Base-by-base conservation (phyloP, 2,329 filamentous ascomycete genomes). In the Shiraia bambusicola region DNA sequence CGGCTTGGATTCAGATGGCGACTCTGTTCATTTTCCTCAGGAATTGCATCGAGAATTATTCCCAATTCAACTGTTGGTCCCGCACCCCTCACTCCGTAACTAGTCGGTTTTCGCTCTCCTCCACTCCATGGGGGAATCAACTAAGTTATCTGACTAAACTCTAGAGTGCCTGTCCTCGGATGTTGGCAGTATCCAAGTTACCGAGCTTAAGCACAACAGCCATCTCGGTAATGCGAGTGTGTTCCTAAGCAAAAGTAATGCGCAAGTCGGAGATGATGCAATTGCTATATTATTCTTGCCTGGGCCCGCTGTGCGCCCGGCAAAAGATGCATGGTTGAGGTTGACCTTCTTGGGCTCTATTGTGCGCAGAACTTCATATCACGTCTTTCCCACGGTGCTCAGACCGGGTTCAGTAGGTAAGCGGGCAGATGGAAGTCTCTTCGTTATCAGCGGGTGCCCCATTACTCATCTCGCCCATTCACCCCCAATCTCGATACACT, bases 281-380 rank as follows among this genome's bases (percentile, higher is more conserved):
- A 24, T n/a, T 8, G 27, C 40, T 60, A 58, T 54, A 57, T 47
- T 33, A 29, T 14, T 19, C 10, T 24, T 22, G 28, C 26, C n/a
- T 31, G 47, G 36, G 19, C 36, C 29, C 12, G 25, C 26, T 35
- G 13, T 49, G 35, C 22, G 26, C 33, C 32, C 32, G 39, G 42
- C 34, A 38, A 42, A 31, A 34, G 29, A 35, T 14, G 28, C n/a
- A 34, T 31, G 35, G 19, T 42, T 47, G 42, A 44, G 38, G 42
- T 44, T 49, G 40, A 56, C 45, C 49, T 44, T 47, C 50, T 60
- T 63, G 60, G 63, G 55, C 61, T 65, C 59, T 51, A 65, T 64
- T 66, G 50, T 67, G 47, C 65, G 63, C 63, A 55, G 65, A 62
- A 67, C 57, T 57, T 53, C 54, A 56, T 51, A 65, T 63, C 62